Evolutionary conservation across 495 filamentous ascomycete species (phyloP), one percentile per base, ranked within the genome.

Genomic region (Thozetella sp.): DNA sequence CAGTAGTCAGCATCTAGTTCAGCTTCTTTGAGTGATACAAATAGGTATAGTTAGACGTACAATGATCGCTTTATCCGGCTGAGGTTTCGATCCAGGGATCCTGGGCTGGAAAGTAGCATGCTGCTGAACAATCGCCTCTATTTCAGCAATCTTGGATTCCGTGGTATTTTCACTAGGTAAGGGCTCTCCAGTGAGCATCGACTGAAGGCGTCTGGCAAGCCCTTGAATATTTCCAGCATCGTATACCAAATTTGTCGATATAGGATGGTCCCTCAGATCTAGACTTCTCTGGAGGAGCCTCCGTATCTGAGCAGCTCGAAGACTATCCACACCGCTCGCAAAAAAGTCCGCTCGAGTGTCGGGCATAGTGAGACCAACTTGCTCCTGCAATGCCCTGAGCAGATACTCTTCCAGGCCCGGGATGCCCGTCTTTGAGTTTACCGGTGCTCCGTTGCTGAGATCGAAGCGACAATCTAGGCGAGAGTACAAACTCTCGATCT

Each of bases 301-400:
- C 43, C 43, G n/a, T 3, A 65, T 25, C 23, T 61, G 63, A 13
- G 86, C 81, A 1, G 83, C 81, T 64, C 83, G 79, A 2, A 87
- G 68, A 48, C 82, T 85, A 58, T 87, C 84, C 10, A 86, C 63
- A 9, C 86, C 85, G 1, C 72, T 68, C 0, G 72, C 63, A 53
- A 86, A 87, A 68, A 88, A 81, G 57, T 85, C 79, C 3, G 71
- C 67, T 0, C 79, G 61, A 2, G 58, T 54, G 17, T 61, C 55
- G 15, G 54, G 15, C 1, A 27, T 22, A 19, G n/a, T 22, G 22
- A 26, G 27, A 10, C 53, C 58, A 2, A 27, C 17, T 22, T 55
- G 43, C 10, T 46, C 22, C 3, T 17, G 24, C 2, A 60, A 11
- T 22, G 53, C 53, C 4, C 24, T 27, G 19, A 25, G 22, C 15